These are phyloP conservation scores for Amylostereum chailletii DNA, from an alignment of 1,284 basidiomycete genomes.

Conservation along the genomic window DNA sequence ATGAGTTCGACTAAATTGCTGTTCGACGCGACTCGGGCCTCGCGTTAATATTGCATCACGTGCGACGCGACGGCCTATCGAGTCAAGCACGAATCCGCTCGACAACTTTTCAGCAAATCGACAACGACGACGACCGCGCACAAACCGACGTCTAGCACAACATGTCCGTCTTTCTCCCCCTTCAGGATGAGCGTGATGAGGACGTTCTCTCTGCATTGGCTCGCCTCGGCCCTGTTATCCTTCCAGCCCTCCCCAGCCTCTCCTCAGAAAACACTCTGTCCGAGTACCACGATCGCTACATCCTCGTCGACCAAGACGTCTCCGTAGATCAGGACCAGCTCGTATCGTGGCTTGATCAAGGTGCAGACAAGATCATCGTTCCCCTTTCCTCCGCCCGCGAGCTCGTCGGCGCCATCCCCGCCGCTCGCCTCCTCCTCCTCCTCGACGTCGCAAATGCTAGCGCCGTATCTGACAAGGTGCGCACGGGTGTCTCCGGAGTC, in stretches of 20 bases:
- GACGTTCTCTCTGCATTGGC: constrained; percentile 53
- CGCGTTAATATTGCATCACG: background rate
- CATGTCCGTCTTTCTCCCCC: constrained; percentile 56
- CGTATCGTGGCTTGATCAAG: constrained; percentile 63
- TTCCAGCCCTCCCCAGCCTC: constrained; percentile 28
- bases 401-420: constrained; percentile 60
- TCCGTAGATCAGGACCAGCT: constrained; percentile 47
- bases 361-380: constrained; percentile 72
- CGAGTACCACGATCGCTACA: constrained; percentile 27
- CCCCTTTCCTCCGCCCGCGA: constrained; percentile 58
- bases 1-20: too few species aligned
- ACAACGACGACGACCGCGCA: background rate
- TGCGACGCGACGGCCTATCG: background rate
- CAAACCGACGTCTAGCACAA: constrained; percentile 5
- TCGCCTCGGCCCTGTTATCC: constrained; percentile 71
- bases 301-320: constrained; percentile 50
- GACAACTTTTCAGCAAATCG: background rate
- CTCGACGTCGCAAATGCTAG: constrained; percentile 66
- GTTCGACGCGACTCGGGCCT: too few species aligned
- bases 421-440: constrained; percentile 65
- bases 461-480: constrained; percentile 66
- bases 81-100: background rate
- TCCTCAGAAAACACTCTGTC: constrained; percentile 17
- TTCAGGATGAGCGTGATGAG: constrained; percentile 41
- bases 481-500: constrained; percentile 68